Evolutionary conservation across 2,329 filamentous ascomycete genomes (phyloP).

Genomic region (Ophiostoma sp.): DNA sequence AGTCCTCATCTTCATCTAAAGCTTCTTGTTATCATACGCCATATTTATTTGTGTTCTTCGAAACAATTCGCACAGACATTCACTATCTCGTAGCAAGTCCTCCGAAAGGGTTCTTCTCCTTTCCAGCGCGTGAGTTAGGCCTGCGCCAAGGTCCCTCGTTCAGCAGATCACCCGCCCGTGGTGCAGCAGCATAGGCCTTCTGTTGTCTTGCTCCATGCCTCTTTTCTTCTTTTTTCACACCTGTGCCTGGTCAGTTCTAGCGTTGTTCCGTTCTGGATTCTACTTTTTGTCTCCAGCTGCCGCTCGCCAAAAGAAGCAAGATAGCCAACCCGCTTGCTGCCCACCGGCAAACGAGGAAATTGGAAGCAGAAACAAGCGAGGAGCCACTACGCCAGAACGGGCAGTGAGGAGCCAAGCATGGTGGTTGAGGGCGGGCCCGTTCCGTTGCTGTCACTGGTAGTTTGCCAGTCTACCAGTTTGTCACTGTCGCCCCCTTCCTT

Average conservation of each 20-base stretch:
- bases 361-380: neutral
- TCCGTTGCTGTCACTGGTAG: neutral
- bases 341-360: neutral
- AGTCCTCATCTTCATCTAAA: neutral
- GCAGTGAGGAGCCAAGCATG: neutral
- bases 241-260: neutral
- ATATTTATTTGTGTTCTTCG: neutral
- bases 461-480: too few species aligned
- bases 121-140: neutral
- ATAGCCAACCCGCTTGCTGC: neutral
- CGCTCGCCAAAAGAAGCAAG: neutral
- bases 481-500: neutral
- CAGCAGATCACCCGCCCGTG: conserved; percentile 16
- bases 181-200: neutral
- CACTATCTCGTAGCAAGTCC: neutral
- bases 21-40: neutral
- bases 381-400: neutral
- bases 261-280: neutral
- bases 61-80: neutral
- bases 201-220: neutral
- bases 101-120: neutral
- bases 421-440: neutral
- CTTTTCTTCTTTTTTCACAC: neutral
- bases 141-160: conserved; percentile 2
- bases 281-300: neutral